Evolutionary conservation across 1,284 basidiomycete species (phyloP), one percentile per base, ranked within the genome.

Genomic region (Chiua sp.): DNA sequence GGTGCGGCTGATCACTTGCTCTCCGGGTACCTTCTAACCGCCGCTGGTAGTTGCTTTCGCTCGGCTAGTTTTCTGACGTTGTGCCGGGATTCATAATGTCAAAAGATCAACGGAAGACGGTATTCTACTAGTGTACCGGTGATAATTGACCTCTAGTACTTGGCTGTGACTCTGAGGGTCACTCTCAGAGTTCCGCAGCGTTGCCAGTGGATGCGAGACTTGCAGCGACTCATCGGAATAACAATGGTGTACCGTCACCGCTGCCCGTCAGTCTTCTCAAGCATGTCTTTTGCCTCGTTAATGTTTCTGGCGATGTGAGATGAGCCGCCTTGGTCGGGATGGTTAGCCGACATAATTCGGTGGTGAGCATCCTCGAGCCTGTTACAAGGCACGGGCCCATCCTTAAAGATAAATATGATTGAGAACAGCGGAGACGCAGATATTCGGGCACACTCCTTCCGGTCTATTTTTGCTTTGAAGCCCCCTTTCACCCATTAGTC

Each of bases 301-400:
- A 97, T 94, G 82, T 98, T 98, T 72, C 94, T 96, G n/a, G 97
- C 97, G 46, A 99, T 79, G 77, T 97, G 98, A 2, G 97, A 97
- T 15, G 94, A 92, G 35, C 97, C 97, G 47, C 96, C 96, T 63
- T 96, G 84, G 80, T 98, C 96, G 20, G 97, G 97, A 78, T 98
- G 96, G 77, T 98, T 98, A 23, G 93, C 90, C 52, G 96, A 83
- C 94, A 96, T 97, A 67, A 97, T 92, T 54, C 88, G 85, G 53
- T 94, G 86, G 76, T 96, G 94, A 0, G 94, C 93, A 69, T 96
- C 94, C 78, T 96, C 96, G 62, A 96, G 76, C 72, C 83, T 87
- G 51, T 74, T 84, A 28, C 84, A 82, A 39, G 94, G 78, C 64
- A 83, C 80, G 15, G 92, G 85, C 32, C 86, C 83, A 68, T 96